Conservation (phyloP, 768 basidiomycete species). For the Trametes sanguinea region DNA sequence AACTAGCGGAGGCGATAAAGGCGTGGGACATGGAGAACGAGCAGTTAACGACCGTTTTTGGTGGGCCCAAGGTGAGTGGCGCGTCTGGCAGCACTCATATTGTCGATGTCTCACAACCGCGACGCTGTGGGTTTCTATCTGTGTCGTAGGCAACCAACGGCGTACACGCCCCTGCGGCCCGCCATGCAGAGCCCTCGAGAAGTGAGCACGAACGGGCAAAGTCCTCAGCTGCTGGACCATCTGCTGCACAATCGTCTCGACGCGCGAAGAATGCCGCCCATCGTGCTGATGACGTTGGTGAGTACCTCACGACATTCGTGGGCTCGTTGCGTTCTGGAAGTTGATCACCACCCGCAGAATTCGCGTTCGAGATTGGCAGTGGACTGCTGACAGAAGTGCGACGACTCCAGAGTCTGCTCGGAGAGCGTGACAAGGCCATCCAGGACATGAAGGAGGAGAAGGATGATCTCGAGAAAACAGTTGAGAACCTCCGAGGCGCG, state of each 20-base stretch:
- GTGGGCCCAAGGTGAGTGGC: slow-evolving; percentile 56
- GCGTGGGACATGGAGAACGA: slow-evolving; percentile 81
- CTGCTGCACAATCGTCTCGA: slow-evolving; percentile 78
- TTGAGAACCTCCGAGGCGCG: slow-evolving; percentile 72
- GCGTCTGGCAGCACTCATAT: not conserved
- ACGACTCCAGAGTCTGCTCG: slow-evolving; percentile 85
- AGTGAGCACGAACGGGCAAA: slow-evolving; percentile 57
- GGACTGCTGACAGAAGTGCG: slow-evolving; percentile 89
- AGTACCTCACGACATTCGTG: slow-evolving; percentile 34
- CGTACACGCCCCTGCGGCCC: slow-evolving; percentile 27
- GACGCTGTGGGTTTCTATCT: not conserved
- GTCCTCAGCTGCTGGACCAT: slow-evolving; percentile 57
- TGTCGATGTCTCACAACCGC: no score
- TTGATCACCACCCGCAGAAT: slow-evolving; percentile 54
- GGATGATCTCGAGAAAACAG: slow-evolving; percentile 79
- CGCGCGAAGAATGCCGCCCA: slow-evolving; percentile 92
- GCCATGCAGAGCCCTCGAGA: slow-evolving; percentile 21
- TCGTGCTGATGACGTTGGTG: slow-evolving; percentile 86
- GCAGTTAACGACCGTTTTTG: slow-evolving; percentile 67
- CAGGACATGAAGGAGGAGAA: slow-evolving; percentile 92
- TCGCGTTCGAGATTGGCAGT: slow-evolving; percentile 97
- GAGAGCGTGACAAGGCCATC: slow-evolving; percentile 90
- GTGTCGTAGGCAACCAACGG: slow-evolving; percentile 44
- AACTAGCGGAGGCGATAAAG: slow-evolving; percentile 73
- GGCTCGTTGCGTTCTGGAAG: not conserved